Base-by-base conservation (phyloP, 148 eudicot species). In the Fagopyrum esculentum region DNA sequence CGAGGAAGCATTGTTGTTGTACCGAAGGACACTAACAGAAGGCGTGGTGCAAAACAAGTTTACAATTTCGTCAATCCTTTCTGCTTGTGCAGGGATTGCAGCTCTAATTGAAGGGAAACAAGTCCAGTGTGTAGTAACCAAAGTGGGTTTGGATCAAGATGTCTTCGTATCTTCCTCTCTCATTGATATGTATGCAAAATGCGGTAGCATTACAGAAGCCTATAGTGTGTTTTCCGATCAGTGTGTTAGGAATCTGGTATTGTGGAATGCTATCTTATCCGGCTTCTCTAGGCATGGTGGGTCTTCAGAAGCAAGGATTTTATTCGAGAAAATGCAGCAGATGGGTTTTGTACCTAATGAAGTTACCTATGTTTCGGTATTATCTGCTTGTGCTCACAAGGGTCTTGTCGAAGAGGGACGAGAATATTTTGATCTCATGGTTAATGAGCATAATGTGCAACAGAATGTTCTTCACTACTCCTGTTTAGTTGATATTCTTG, bases 291-390 rank as follows among this genome's bases (percentile, higher is more conserved):
- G 85, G 60, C 92, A 92, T 76, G 97, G 89, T 60, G 81, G 88
- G 46, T 81, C 83, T 61, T 61, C 81, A 54, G 92, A 90, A 82
- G 90, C 85, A 11, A 87, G 82, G 89, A 78, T 92, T 16, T 69
- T 87, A 29, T 89, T 92, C 9, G 94, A 92, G 84, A 92, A 92
- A 85, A 86, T 92, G 97, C 92, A 90, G 80, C 97, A 89, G 61
- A 79, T 69, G 75, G 86, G 89, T 12, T 45, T 92, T 55, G 50
- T 50, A 46, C 97, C 97, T 19, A 88, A 85, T 73, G 94, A 92
- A 79, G 94, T 89, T 71, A 89, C 91, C 29, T 88, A 85, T 78
- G 72, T 89, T 51, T 88, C 92, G 7, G 76, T 92, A 30, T 77
- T 92, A 76, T 88, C 94, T 17, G 90, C 87, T 9, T 92, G 94